phyloP scores from a whole-genome alignment of 805 yeast genomes.

The Cyberlindnera petersonii region DNA sequence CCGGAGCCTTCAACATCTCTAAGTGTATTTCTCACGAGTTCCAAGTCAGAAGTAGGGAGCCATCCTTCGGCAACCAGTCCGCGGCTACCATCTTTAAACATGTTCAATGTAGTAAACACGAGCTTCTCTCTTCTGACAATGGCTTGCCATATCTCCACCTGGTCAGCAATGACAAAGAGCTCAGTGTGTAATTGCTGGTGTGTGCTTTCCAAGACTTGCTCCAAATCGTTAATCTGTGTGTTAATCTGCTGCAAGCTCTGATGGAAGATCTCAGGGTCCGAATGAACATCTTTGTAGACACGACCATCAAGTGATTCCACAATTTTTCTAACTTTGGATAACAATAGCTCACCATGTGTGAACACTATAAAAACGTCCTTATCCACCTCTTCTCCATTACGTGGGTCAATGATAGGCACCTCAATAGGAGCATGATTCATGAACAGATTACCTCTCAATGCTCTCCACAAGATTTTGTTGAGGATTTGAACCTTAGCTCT shows the following conservation, averaged over 20 bases:
- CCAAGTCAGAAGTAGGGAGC: slow-evolving; percentile 80
- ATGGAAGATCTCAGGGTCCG: slow-evolving; percentile 35
- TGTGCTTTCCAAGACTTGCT: slow-evolving; percentile 60
- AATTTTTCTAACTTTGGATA: slow-evolving; percentile 71
- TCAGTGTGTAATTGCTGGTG: slow-evolving; percentile 71
- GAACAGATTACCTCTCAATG: slow-evolving; percentile 86
- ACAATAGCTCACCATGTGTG: slow-evolving; percentile 80
- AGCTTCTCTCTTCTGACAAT: slow-evolving; percentile 75
- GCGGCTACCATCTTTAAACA: slow-evolving; percentile 80
- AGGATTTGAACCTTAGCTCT: slow-evolving; percentile 65
- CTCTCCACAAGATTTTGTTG: slow-evolving; percentile 87
- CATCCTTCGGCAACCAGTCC: slow-evolving; percentile 95
- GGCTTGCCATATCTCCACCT: slow-evolving; percentile 70
- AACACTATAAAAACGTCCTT: slow-evolving; percentile 86
- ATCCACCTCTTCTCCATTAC: slow-evolving; percentile 51
- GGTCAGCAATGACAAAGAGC: slow-evolving; percentile 70
- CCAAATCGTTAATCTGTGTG: slow-evolving; percentile 38
- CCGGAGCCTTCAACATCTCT: slow-evolving; percentile 41
- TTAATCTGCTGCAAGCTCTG: slow-evolving; percentile 27
- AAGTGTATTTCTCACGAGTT: slow-evolving; percentile 59
- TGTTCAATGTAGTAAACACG: slow-evolving; percentile 72
- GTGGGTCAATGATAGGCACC: slow-evolving; percentile 62
- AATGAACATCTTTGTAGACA: slow-evolving; percentile 49
- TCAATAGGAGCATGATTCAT: slow-evolving; percentile 70
- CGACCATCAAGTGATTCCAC: slow-evolving; percentile 88